Evolutionary conservation across 805 yeast species (phyloP).

Genomic region (Spencermartinsiella europaea): DNA sequence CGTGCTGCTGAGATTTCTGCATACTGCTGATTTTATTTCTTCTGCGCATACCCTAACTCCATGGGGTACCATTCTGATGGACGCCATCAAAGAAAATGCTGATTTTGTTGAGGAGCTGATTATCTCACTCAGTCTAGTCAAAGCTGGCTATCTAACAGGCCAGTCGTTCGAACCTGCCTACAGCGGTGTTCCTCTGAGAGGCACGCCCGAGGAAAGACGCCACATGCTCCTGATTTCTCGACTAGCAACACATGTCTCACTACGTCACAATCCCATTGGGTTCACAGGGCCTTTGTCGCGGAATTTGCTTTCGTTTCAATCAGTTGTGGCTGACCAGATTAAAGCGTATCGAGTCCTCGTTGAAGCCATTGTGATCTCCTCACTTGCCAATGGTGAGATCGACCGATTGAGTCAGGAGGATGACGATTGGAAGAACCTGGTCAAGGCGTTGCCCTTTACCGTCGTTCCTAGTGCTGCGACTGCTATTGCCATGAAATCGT

Average conservation of each 20-base stretch:
- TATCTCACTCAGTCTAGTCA: constrained; percentile 24
- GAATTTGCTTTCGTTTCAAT: constrained; percentile 59
- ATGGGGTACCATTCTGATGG: constrained; percentile 48
- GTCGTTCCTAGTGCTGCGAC: constrained; percentile 55
- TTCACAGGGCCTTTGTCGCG: constrained; percentile 70
- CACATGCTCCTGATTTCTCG: constrained; percentile 44
- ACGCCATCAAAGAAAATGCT: constrained; percentile 17
- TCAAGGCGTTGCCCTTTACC: constrained; percentile 57
- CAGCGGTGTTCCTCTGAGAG: constrained; percentile 36
- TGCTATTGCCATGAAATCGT: constrained; percentile 55
- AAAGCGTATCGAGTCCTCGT: constrained; percentile 48
- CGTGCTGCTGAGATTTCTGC: constrained; percentile 48
- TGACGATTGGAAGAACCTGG: constrained; percentile 58
- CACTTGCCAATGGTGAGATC: constrained; percentile 48
- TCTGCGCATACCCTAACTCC: constrained; percentile 39
- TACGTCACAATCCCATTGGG: constrained; percentile 47
- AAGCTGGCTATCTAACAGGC: constrained; percentile 22
- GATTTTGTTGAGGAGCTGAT: constrained; percentile 20
- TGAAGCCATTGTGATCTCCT: constrained; percentile 47
- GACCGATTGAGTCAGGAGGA: constrained; percentile 42
- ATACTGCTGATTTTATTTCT: constrained; percentile 44
- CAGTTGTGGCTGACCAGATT: constrained; percentile 52
- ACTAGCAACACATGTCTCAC: constrained; percentile 42
- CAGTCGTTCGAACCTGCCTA: constrained; percentile 35
- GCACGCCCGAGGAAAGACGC: constrained; percentile 27